Evolutionary conservation across 108 stramenopile species (phyloP), one percentile per base, ranked within the genome.

Genomic region (Nannochloropsis salina): DNA sequence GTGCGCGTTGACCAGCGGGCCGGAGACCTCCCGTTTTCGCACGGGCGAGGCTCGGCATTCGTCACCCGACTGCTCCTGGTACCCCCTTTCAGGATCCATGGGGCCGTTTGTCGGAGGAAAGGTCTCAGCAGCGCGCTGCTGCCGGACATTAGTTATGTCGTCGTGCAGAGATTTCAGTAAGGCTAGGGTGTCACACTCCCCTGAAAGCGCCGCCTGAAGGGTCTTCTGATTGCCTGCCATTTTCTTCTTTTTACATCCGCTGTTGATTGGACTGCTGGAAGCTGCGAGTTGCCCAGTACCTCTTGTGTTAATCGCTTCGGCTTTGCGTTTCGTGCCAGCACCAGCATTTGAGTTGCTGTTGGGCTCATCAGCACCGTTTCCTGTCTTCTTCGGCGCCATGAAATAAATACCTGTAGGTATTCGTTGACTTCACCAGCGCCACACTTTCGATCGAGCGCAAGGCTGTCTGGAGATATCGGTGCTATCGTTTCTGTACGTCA

Each of bases 351-450:
- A 74, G 61, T 74, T 74, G n/a, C 61, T n/a, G 61, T 74, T 74
- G 61, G 61, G 20, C 8, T 74, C 61, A 15, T n/a, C 61, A 74
- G 61, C 61, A n/a, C 61, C 61, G 15, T n/a, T n/a, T 6, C 20
- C 61, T 6, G 61, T 74, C 61, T 74, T 74, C 61, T 74, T 74
- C 20, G 61, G 61, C n/a, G 61, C 61, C 61, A 74, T 74, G 61
- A 8, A 74, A 31, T 31, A 31, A 31, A 31, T 31, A 31, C 31
- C 31, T 31, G 31, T 31, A 31, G 31, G 31, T 31, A 31, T 31
- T 31, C 31, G 31, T 31, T 31, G 31, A 31, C 31, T 31, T 31
- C 31, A 31, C 0, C 0, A 31, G 31, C 31, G 31, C 31, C 31
- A 31, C 31, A 31, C 31, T 31, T 31, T 31, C 31, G 31, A 31